Conservation (phyloP, 345 rosid genomes). For the Schrenkiella parvula region DNA sequence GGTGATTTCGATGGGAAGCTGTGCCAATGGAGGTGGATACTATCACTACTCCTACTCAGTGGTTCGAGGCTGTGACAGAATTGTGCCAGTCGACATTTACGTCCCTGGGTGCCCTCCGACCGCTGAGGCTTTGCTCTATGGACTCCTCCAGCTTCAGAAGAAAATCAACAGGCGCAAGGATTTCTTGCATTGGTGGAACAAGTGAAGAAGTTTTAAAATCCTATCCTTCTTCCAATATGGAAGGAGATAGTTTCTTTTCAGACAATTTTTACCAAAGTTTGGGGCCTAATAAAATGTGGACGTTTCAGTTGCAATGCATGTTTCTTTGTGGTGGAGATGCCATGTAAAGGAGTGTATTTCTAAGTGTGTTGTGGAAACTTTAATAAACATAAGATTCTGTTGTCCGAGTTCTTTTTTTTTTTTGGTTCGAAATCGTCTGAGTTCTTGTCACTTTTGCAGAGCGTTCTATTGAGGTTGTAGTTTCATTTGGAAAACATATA, state of each 20-base stretch:
- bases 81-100: slow-evolving; percentile 92
- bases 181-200: slow-evolving; percentile 93
- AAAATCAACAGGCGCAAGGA: slow-evolving; percentile 98
- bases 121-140: slow-evolving; percentile 93
- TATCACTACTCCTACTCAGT: slow-evolving; percentile 97
- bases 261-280: slow-evolving; percentile 16
- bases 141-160: slow-evolving; percentile 92
- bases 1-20: slow-evolving; percentile 99
- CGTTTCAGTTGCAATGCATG: slow-evolving; percentile 23
- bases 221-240: not conserved
- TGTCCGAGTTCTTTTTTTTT: not conserved
- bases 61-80: slow-evolving; percentile 95
- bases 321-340: slow-evolving; percentile 33
- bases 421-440: no score
- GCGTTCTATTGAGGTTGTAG: no score
- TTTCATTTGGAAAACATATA: no score
- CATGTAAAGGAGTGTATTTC: slow-evolving; percentile 21
- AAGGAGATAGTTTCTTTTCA: not conserved
- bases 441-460: no score
- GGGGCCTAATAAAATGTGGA: slow-evolving; percentile 27
- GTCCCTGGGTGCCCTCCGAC: slow-evolving; percentile 99
- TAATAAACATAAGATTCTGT: not conserved
- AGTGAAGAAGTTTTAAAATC: slow-evolving; percentile 38
- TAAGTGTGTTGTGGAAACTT: slow-evolving; percentile 19
- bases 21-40: slow-evolving; percentile 99